Conservation (phyloP, 1,284 basidiomycete species). For the Rhizoctonia solani region DNA sequence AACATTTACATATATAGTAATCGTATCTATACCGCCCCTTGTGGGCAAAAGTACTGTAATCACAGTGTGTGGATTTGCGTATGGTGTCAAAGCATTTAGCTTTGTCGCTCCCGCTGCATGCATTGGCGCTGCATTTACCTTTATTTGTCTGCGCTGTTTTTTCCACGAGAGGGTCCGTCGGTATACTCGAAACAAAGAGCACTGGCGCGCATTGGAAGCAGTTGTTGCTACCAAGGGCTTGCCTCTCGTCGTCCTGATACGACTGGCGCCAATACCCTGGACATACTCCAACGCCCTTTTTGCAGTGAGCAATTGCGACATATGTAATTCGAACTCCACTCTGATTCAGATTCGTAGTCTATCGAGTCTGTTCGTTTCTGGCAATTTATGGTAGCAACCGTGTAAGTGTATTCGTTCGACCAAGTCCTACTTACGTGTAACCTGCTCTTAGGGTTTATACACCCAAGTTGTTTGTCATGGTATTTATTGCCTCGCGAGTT, state of each 20-base stretch:
- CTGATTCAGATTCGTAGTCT: constrained; percentile 53
- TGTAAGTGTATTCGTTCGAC: constrained; percentile 34
- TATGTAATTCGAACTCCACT: background rate
- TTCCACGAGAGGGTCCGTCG: constrained; percentile 59
- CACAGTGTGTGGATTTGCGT: constrained; percentile 78
- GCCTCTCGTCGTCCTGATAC: constrained; percentile 75
- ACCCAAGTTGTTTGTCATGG: constrained; percentile 71
- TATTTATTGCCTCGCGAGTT: constrained; percentile 77
- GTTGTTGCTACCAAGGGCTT: constrained; percentile 74
- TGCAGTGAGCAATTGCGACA: constrained; percentile 56
- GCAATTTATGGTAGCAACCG: constrained; percentile 73
- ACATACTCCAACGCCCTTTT: constrained; percentile 77
- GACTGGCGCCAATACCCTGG: constrained; percentile 80
- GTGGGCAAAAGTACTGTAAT: constrained; percentile 70
- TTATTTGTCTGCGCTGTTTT: constrained; percentile 62
- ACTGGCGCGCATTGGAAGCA: constrained; percentile 75
- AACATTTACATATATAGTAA: constrained; percentile 51
- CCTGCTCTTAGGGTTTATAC: constrained; percentile 54
- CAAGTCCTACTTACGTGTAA: background rate
- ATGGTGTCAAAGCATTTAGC: constrained; percentile 73
- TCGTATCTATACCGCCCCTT: constrained; percentile 76
- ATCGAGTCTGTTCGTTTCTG: constrained; percentile 70
- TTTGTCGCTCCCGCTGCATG: constrained; percentile 67
- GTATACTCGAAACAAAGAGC: constrained; percentile 65
- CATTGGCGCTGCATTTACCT: constrained; percentile 67